Evolutionary conservation across 2,329 filamentous ascomycete genomes (phyloP), one percentile per base, ranked within the genome.

Genomic region (Huntiella moniliformis): DNA sequence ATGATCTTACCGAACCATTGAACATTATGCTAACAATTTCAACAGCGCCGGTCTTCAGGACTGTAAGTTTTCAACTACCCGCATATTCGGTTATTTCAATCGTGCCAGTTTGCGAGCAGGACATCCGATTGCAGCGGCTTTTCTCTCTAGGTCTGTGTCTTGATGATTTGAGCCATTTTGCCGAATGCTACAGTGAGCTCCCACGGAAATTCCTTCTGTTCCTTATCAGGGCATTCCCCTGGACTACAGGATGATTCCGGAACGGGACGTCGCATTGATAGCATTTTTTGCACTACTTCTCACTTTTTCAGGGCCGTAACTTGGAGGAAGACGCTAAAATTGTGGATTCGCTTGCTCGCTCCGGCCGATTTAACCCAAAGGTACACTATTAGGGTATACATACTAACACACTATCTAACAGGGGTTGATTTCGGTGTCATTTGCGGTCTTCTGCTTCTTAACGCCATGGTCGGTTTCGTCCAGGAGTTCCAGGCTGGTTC

Each of bases 371-470:
- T 28, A 28, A 28, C 22, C 22, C 2, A 28, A 28, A 28, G 22
- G 22, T 28, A 28, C 22, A 28, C 10, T 7, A 28, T 28, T 28
- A 28, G 22, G 22, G 22, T 28, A 8, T 8, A 28, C 7, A 28
- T 28, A 28, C 47, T 49, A 49, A 49, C 47, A 15, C 33, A 12
- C 28, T 34, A 34, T 34, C 34, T 22, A 40, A 35, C 37, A 50
- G 47, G 85, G 85, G 81, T 93, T 53, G 85, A 93, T 67, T 88
- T 93, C 57, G 85, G 83, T 70, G 84, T 93, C 58, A 93, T 93
- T 54, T 85, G 80, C 62, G 84, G 67, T 57, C 70, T 92, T 43
- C 72, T 93, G 7, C 61, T 92, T 53, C 79, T 93, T 53, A 93
- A 93, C 66, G 85, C 85, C 37, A 67, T 65, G 52, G 85, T 93